Percentiles rank a stretch among this genome's conserved stretches.
These are phyloP conservation scores for Solanum hybrid DNA, from an alignment of 305 asterid genomes.

Conservation along the genomic window DNA sequence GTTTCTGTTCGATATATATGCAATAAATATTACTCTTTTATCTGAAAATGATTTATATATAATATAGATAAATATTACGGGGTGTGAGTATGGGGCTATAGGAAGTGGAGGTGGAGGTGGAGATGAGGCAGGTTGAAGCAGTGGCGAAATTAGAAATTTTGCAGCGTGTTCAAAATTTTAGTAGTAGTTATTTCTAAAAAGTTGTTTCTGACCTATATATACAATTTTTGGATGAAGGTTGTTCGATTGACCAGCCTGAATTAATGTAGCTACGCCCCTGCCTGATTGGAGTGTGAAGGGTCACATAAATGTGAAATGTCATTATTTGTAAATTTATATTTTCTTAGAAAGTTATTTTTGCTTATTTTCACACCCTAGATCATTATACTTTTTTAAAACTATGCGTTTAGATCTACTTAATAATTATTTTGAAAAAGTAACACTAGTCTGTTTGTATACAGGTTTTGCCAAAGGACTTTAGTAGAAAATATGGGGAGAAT, in stretches of 20 bases:
- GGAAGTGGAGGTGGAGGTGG: background rate
- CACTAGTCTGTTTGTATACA: background rate
- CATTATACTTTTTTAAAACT: background rate
- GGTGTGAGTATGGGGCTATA: background rate
- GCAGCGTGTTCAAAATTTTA: too few relatives aligned
- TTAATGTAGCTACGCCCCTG: background rate
- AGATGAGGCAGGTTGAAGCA: too few relatives aligned
- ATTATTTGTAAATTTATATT: too few relatives aligned
- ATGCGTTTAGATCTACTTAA: background rate
- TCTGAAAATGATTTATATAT: too few relatives aligned
- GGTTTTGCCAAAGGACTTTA: background rate
- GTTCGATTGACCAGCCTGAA: too few relatives aligned
- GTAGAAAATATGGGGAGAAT: background rate
- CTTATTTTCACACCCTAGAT: background rate
- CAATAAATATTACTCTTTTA: too few relatives aligned
- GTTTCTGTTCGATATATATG: background rate
- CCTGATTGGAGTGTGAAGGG: background rate
- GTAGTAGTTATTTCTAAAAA: too few relatives aligned
- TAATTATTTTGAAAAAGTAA: background rate
- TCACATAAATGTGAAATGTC: background rate
- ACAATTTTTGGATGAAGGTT: background rate
- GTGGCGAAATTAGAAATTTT: too few relatives aligned
- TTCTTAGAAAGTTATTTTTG: background rate
- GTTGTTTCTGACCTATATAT: too few relatives aligned
- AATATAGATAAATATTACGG: background rate